Conservation (phyloP, 2,329 filamentous ascomycete genomes). For the Mariannaea sp. region DNA sequence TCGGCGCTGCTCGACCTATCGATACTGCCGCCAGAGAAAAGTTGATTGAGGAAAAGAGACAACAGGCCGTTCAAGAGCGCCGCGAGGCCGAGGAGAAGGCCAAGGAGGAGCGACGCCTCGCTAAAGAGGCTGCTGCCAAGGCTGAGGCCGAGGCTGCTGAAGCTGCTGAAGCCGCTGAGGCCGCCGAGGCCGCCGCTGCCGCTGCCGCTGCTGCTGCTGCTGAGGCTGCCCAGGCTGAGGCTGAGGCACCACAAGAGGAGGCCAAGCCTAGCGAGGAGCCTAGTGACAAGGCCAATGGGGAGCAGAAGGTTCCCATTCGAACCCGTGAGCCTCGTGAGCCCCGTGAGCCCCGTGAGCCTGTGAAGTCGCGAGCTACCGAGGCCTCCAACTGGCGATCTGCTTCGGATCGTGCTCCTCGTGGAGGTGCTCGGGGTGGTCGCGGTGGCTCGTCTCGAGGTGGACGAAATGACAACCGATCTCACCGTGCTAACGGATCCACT, state of each 20-base stretch:
- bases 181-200: slow-evolving; percentile 38
- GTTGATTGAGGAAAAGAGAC: slow-evolving; percentile 86
- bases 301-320: slow-evolving; percentile 54
- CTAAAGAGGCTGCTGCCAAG: slow-evolving; percentile 61
- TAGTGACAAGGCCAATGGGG: slow-evolving; percentile 42
- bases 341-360: slow-evolving; percentile 45
- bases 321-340: slow-evolving; percentile 43
- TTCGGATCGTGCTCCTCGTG: slow-evolving; percentile 54
- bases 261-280: slow-evolving; percentile 29
- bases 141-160: slow-evolving; percentile 47
- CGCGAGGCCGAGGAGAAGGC: slow-evolving; percentile 85
- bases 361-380: slow-evolving; percentile 61
- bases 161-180: slow-evolving; percentile 39
- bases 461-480: slow-evolving; percentile 52
- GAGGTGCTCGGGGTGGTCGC: slow-evolving; percentile 51
- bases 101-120: slow-evolving; percentile 71
- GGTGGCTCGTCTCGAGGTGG: slow-evolving; percentile 49
- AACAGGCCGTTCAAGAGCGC: slow-evolving; percentile 76
- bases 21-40: slow-evolving; percentile 89
- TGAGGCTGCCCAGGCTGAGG: slow-evolving; percentile 36
- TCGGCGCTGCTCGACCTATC: slow-evolving; percentile 91
- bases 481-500: slow-evolving; percentile 55
- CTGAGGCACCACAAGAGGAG: slow-evolving; percentile 37
- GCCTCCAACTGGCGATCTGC: slow-evolving; percentile 65
- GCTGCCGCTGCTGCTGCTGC: slow-evolving; percentile 38